These are phyloP conservation scores for Fusarium begoniae DNA, from an alignment of 2,329 filamentous ascomycete species.

Conservation along the genomic window DNA sequence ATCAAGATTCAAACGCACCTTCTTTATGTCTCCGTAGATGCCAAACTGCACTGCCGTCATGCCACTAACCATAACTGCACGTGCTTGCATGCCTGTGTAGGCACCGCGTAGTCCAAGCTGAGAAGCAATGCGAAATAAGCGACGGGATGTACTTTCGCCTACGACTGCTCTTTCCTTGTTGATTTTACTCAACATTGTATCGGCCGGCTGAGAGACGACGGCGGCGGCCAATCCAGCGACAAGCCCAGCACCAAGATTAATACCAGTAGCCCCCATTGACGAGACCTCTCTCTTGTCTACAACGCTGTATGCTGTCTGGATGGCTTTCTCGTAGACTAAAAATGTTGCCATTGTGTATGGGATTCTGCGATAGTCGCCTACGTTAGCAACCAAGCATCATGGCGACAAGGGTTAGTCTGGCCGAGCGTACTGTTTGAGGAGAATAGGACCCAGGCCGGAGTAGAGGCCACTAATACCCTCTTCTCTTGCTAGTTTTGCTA, in stretches of 20 bases:
- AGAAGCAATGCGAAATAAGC: background rate
- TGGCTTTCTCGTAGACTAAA: background rate
- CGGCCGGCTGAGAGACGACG: background rate
- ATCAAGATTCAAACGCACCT: background rate
- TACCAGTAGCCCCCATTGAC: background rate
- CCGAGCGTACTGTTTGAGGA: background rate
- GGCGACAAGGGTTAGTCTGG: background rate
- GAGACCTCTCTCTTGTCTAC: background rate
- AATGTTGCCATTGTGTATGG: background rate
- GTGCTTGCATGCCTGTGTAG: background rate
- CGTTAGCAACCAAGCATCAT: background rate
- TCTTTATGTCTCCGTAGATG: background rate
- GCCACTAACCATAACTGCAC: background rate
- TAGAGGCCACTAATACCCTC: background rate
- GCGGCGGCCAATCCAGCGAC: background rate
- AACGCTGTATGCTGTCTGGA: background rate
- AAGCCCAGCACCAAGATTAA: background rate
- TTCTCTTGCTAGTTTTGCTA: background rate
- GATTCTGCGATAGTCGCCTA: background rate
- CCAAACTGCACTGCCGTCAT: background rate
- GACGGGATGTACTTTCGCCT: background rate
- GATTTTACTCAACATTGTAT: background rate
- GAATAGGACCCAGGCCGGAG: background rate
- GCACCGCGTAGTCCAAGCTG: background rate
- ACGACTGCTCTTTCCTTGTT: background rate